These are phyloP conservation scores for Aspergillus terreus DNA, from an alignment of 2,329 filamentous ascomycete species.

Conservation along the genomic window DNA sequence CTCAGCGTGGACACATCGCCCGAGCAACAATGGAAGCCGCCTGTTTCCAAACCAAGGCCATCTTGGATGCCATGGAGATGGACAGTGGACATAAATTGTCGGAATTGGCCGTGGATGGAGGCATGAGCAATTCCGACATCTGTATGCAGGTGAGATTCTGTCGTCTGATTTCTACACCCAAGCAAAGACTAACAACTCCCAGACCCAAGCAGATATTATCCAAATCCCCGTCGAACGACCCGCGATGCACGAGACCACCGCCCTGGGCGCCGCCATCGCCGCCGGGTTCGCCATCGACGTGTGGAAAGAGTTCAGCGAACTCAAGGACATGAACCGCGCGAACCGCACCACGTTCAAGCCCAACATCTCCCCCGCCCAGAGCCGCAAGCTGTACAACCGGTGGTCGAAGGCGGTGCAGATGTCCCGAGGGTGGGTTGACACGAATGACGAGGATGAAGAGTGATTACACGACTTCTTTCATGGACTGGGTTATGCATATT, in stretches of 20 bases:
- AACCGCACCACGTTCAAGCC: constrained; percentile 70
- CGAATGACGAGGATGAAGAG: constrained; percentile 22
- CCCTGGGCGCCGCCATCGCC: constrained; percentile 82
- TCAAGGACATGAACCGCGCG: constrained; percentile 68
- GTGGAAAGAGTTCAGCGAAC: constrained; percentile 71
- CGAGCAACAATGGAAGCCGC: constrained; percentile 86
- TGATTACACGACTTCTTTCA: constrained; percentile 1
- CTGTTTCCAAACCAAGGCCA: constrained; percentile 89
- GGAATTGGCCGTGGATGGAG: constrained; percentile 78
- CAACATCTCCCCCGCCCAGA: constrained; percentile 56
- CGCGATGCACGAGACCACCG: constrained; percentile 85
- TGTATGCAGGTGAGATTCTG: constrained; percentile 67
- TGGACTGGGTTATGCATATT: background rate
- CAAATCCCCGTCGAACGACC: constrained; percentile 80
- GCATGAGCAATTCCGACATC: constrained; percentile 82
- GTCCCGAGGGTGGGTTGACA: constrained; percentile 65
- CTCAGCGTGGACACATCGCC: constrained; percentile 79
- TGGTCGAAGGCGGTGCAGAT: constrained; percentile 78
- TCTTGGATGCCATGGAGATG: constrained; percentile 85
- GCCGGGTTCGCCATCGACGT: constrained; percentile 79
- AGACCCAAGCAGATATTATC: constrained; percentile 82
- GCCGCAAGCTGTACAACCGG: constrained; percentile 61
- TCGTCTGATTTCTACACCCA: background rate
- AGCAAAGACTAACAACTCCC: constrained; percentile 6
- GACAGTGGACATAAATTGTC: constrained; percentile 74